Base-by-base conservation (phyloP, 129 eudicot genomes). In the Flaveria trinervia region DNA sequence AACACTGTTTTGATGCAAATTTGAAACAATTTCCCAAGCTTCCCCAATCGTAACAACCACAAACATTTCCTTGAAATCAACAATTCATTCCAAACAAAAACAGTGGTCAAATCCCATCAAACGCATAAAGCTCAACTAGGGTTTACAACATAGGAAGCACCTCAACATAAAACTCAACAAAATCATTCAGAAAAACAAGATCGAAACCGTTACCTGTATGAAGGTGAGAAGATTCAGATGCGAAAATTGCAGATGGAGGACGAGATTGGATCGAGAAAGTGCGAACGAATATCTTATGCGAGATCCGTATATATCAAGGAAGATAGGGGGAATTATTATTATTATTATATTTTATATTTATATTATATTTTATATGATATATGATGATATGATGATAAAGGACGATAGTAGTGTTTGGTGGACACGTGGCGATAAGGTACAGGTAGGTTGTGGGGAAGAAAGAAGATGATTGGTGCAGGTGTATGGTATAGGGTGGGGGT, bases 241-340 rank as follows among this genome's bases (percentile, higher is more conserved):
- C 46, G 66, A 14, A 41, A 62, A 60, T 9, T 71, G 61, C 20
- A 70, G 44, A 71, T 22, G 13, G 56, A 56, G 46, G 18, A 62
- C 36, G 83, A 79, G 72, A 79, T 79, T 15, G 5, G 57, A 72
- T 79, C 56, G 73, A 62, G 71, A 36, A 51, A 51, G 39, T 71
- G 83, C 78, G 16, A 71, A 72, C 28, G 46, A 22, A 30, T 59
- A 22, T 49, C 56, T 7, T 20, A 26, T 14, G 52, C 54, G 60
- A 68, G 77, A 79, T 79, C 77, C 72, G 55, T 79, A 48, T 79
- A 71, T 59, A 78, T 70, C 17, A 28, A 70, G 13, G 62, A 60
- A 70, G 49, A 59, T 25, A 16, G 48, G 75, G 52, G 14, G 55
- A 28, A 41, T 36, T 36, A 36, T 30, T 20, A 20, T 30, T 17